Percentiles rank a stretch among this genome's conserved stretches.
Evolutionary conservation across 2,329 filamentous ascomycete species (phyloP).

Genomic region (Diaporthe helianthi): DNA sequence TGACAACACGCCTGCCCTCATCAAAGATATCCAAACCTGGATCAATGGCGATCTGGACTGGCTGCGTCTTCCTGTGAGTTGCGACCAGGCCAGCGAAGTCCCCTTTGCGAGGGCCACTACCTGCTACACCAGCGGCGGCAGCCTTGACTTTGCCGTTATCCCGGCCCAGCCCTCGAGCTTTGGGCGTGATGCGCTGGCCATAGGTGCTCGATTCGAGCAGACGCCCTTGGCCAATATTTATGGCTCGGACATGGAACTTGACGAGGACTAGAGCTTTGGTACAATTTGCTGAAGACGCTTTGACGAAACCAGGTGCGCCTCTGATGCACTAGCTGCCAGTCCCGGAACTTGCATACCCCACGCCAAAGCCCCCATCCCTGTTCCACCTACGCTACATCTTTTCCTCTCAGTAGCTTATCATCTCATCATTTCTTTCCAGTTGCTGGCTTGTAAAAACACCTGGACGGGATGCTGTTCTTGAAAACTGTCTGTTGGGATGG

Average conservation of each 20-base stretch:
- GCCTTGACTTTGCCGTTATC: not conserved
- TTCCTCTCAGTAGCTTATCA: not conserved
- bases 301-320: not conserved
- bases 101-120: not conserved
- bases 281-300: not conserved
- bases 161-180: not conserved
- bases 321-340: not conserved
- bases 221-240: not conserved
- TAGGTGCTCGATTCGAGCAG: not conserved
- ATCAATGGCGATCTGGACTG: conserved; percentile 8
- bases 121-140: conserved; percentile 3
- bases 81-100: not conserved
- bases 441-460: not conserved
- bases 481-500: not conserved
- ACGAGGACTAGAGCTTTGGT: not conserved
- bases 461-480: not conserved
- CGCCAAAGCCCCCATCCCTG: not conserved
- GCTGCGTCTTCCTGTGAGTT: not conserved
- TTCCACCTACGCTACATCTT: not conserved
- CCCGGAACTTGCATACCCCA: not conserved
- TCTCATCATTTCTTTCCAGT: not conserved
- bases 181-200: not conserved
- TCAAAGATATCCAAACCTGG: conserved; percentile 1
- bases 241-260: not conserved
- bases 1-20: not conserved